Evolutionary conservation across 495 filamentous ascomycete genomes (phyloP).

Genomic region (Penicillium macrosclerotiorum): DNA sequence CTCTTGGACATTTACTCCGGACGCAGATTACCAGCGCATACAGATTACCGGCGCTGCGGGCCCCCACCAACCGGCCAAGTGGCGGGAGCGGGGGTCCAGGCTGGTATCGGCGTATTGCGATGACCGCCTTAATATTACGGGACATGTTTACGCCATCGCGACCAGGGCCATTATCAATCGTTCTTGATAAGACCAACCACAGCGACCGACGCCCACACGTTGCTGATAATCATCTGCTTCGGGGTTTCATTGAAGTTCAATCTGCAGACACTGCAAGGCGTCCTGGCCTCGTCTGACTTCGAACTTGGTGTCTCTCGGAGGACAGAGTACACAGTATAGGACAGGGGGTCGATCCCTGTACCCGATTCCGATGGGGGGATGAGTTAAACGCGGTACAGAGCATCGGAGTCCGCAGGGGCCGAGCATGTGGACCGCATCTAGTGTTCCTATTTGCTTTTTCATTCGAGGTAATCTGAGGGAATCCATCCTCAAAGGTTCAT

Average conservation of each 20-base stretch:
- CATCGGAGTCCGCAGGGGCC: conserved; percentile 4
- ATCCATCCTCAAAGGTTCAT: too few relatives aligned
- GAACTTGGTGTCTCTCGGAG: too few relatives aligned
- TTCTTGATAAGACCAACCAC: conserved; percentile 41
- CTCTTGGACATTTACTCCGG: too few relatives aligned
- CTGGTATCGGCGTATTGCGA: background rate
- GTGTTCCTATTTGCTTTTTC: background rate
- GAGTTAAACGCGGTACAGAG: conserved; percentile 20
- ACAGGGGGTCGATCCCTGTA: conserved; percentile 5
- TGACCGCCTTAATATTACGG: background rate
- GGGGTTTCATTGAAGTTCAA: background rate
- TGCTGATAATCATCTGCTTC: conserved; percentile 15
- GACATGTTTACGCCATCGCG: conserved; percentile 14
- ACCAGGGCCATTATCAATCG: conserved; percentile 28
- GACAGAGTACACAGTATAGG: too few relatives aligned
- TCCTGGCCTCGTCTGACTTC: background rate
- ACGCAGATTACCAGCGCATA: too few relatives aligned
- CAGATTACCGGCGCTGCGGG: too few relatives aligned
- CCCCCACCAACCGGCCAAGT: too few relatives aligned
- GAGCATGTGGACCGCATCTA: conserved; percentile 9
- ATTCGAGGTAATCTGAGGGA: conserved; percentile 14
- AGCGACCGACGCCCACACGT: conserved; percentile 25
- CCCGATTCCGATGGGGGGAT: too few relatives aligned
- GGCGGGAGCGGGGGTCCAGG: background rate
- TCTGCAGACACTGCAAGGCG: background rate